Base-by-base conservation (phyloP, 768 basidiomycete genomes). In the Candolleomyces eurysporus region DNA sequence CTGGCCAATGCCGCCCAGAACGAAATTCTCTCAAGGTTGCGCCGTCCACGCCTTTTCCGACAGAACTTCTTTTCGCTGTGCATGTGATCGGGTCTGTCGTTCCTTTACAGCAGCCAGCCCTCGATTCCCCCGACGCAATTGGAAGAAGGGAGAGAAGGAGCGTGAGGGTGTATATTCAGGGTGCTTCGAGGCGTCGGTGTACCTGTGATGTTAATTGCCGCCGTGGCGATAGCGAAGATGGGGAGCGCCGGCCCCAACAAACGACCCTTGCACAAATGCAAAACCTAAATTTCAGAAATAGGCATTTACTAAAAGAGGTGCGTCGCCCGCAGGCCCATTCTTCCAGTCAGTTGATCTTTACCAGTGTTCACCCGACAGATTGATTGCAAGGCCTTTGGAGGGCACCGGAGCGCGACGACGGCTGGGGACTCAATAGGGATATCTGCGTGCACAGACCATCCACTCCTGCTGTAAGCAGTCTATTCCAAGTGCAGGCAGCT, bases 181-280 rank as follows among this genome's bases (percentile, higher is more conserved):
- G 36, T 36, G 46, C 52, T 32, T 54, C 52, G 52, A 39, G 30
- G 52, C 32, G 59, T 30, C 40, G 52, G 52, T 52, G 59, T 53
- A 48, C 59, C 59, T 60, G 52, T 60, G 59, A 60, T 60, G 59
- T 32, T 51, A 60, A 60, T 60, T 53, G 59, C 51, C 51, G 51
- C 59, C 59, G 52, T 30, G 17, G 26, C 40, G 59, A 31, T 36
- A 31, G 11, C 4, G 26, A 50, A 8, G 36, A 36, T 36, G 36
- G 36, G 36, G 36, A 36, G 36, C 36, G 36, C 48, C 19, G 56
- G 56, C 43, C 26, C 26, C 46, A 57, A 45, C 56, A 57, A 8
- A 57, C 3, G 21, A 22, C 19, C 40, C 39, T 26, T 46, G 43
- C 13, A n/a, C 56, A 17, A 57, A 40, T 45, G 4, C 40, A 30